These are phyloP conservation scores for Botrytis fabae DNA, from an alignment of 2,329 filamentous ascomycete species.

Conservation along the genomic window DNA sequence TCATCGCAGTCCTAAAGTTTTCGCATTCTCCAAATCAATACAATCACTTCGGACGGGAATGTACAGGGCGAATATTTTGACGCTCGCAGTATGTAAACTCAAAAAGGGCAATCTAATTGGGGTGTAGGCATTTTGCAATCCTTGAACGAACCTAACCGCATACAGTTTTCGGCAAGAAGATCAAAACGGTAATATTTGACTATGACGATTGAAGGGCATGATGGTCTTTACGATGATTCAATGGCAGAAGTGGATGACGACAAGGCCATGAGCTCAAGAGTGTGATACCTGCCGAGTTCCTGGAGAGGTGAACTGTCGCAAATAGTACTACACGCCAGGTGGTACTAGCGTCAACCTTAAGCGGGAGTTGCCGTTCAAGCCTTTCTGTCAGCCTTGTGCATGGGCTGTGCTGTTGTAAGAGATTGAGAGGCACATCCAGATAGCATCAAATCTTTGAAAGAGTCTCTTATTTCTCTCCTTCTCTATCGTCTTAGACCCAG, in stretches of 20 bases:
- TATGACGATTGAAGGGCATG: neutral
- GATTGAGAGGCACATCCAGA: neutral
- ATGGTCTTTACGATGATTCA: neutral
- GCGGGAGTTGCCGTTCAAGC: conserved; percentile 19
- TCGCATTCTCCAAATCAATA: conserved; percentile 26
- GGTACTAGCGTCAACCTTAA: conserved; percentile 1
- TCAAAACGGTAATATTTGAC: neutral
- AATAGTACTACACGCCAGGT: neutral
- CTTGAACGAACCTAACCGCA: neutral
- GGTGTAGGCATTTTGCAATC: neutral
- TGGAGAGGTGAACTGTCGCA: neutral
- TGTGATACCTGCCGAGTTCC: neutral
- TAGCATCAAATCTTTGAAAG: neutral
- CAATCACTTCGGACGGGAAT: neutral
- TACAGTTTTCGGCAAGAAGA: neutral
- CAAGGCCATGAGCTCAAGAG: neutral
- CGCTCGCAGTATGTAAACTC: neutral
- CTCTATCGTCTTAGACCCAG: neutral
- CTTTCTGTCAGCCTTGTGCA: neutral
- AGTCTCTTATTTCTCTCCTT: neutral
- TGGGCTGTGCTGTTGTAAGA: neutral
- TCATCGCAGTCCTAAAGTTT: conserved; percentile 28
- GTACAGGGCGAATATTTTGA: neutral
- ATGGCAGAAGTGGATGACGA: neutral
- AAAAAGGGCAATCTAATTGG: conserved; percentile 10